Evolutionary conservation across 805 yeast species (phyloP).

Genomic region (Suhomyces prunicola): DNA sequence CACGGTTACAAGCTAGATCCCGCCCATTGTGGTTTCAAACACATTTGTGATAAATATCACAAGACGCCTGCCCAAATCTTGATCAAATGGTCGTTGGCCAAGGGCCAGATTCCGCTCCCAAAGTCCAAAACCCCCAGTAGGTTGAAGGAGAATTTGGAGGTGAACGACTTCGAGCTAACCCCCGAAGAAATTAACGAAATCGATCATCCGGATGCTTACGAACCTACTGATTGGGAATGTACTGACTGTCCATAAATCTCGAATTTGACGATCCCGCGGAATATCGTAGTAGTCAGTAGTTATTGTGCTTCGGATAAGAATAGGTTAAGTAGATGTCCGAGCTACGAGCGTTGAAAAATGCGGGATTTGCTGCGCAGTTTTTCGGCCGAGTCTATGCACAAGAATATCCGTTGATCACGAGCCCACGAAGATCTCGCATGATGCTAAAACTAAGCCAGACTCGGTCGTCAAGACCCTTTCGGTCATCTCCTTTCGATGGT

Average conservation of each 20-base stretch:
- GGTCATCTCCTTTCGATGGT: neutral
- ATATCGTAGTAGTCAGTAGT: neutral
- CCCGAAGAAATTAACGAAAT: slow-evolving; percentile 21
- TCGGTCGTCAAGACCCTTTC: neutral
- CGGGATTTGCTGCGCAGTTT: neutral
- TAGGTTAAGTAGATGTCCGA: neutral
- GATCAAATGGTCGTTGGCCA: slow-evolving; percentile 48
- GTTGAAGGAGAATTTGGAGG: slow-evolving; percentile 21
- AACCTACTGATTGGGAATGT: slow-evolving; percentile 78
- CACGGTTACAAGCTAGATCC: slow-evolving; percentile 26
- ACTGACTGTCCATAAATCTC: slow-evolving; percentile 36
- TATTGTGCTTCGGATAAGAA: neutral
- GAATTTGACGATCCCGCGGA: neutral
- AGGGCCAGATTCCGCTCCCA: slow-evolving; percentile 41
- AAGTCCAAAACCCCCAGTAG: slow-evolving; percentile 26
- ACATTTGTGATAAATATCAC: slow-evolving; percentile 33
- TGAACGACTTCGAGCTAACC: slow-evolving; percentile 25
- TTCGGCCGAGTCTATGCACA: neutral
- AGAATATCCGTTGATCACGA: neutral
- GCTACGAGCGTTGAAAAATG: neutral
- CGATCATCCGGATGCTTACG: slow-evolving; percentile 47
- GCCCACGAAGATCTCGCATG: neutral
- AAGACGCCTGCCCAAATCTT: slow-evolving; percentile 45
- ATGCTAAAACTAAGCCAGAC: neutral
- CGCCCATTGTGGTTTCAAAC: slow-evolving; percentile 25